Conservation (phyloP, 1,284 basidiomycete genomes). For the Trichosporon sp. region DNA sequence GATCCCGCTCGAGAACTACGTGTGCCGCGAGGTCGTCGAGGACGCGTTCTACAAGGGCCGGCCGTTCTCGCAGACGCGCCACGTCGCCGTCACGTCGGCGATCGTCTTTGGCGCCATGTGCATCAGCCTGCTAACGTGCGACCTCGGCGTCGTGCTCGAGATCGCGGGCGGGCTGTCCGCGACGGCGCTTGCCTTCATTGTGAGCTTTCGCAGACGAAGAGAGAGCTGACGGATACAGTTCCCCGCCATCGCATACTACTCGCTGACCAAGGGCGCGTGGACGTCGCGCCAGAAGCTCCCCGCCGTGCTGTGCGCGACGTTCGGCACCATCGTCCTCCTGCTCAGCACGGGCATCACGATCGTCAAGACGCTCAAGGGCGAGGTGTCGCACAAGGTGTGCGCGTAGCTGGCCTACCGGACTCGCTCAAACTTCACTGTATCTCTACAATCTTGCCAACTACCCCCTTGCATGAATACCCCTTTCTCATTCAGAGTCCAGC, state of each 20-base stretch:
- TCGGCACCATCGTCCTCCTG: conserved; percentile 73
- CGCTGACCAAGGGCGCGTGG: conserved; percentile 63
- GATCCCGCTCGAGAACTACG: conserved; percentile 40
- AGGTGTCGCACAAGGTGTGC: conserved; percentile 53
- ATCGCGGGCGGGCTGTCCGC: conserved; percentile 94
- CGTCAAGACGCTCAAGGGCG: conserved; percentile 66
- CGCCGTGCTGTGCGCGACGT: conserved; percentile 65
- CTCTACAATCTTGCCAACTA: neutral
- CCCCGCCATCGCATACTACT: conserved; percentile 79
- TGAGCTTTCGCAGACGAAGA: conserved; percentile 31
- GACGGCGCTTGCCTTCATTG: conserved; percentile 87
- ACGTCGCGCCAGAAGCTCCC: conserved; percentile 66
- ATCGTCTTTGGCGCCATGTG: conserved; percentile 80
- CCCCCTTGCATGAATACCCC: neutral
- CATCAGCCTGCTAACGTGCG: conserved; percentile 86
- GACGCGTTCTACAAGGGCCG: conserved; percentile 87
- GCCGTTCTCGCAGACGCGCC: conserved; percentile 71
- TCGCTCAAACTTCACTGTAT: neutral
- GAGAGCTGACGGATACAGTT: conserved; percentile 51
- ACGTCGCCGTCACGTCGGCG: conserved; percentile 82
- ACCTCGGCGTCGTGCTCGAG: conserved; percentile 95
- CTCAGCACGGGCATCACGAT: conserved; percentile 71
- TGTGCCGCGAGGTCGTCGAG: conserved; percentile 67
- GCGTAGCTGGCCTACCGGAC: neutral
- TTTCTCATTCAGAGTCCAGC: too few relatives aligned